A percentile compares a stretch with the other conserved stretches of the same genome.
These are phyloP conservation scores for Omphalotus olearius DNA, from an alignment of 1,284 basidiomycete genomes.

Conservation along the genomic window DNA sequence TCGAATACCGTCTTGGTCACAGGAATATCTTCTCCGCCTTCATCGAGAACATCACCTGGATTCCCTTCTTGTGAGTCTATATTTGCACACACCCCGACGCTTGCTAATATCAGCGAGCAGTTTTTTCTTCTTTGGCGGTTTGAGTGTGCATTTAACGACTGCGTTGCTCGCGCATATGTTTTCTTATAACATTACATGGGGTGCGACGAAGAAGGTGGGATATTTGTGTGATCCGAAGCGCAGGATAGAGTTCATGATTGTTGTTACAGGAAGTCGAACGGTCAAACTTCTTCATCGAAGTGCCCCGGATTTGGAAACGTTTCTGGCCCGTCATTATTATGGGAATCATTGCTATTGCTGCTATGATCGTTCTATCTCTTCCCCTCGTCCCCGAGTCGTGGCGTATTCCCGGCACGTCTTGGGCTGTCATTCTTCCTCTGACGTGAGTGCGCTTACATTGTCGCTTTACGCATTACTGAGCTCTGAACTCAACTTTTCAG, in stretches of 20 bases:
- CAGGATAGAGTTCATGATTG: not conserved
- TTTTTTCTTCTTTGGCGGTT: conserved; percentile 82
- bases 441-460: conserved; percentile 36
- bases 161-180: conserved; percentile 80
- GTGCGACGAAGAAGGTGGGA: conserved; percentile 61
- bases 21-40: conserved; percentile 49
- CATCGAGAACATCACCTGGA: conserved; percentile 69
- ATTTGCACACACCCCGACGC: not conserved
- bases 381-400: conserved; percentile 54
- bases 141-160: conserved; percentile 68
- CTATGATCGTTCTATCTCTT: conserved; percentile 53
- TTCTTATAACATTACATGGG: conserved; percentile 83
- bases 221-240: not conserved
- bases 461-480: not conserved
- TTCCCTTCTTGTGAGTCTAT: conserved; percentile 71
- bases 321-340: conserved; percentile 65
- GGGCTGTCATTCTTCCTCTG: conserved; percentile 70
- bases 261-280: conserved; percentile 55
- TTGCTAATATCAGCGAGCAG: conserved; percentile 32
- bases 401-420: conserved; percentile 54
- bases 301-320: conserved; percentile 74
- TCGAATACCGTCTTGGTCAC: conserved; percentile 74
- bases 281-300: conserved; percentile 86
- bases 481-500: not conserved
- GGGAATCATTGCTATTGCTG: conserved; percentile 40